Conservation (phyloP, 1,284 basidiomycete species). For the Boletus calvinii region DNA sequence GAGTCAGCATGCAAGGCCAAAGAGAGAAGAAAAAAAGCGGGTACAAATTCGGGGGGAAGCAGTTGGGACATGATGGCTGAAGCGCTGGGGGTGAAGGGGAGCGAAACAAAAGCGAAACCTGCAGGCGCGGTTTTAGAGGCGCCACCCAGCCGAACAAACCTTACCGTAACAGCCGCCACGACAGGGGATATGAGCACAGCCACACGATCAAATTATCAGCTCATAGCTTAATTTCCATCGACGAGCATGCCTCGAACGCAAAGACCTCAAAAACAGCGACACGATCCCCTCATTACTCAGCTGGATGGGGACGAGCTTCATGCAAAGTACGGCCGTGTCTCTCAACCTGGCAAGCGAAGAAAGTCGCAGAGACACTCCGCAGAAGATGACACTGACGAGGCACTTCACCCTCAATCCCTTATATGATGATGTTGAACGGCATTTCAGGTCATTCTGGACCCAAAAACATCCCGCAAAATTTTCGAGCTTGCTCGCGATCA, state of each 20-base stretch:
- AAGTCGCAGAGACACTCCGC: conserved; percentile 53
- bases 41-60: conserved; percentile 23
- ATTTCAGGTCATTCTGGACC: conserved; percentile 72
- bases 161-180: too few species aligned
- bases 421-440: conserved; percentile 1
- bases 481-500: conserved; percentile 92
- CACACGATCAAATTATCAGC: conserved; percentile 4
- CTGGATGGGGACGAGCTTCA: conserved; percentile 73
- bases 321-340: conserved; percentile 76
- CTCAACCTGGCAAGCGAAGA: conserved; percentile 70
- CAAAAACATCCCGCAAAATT: conserved; percentile 86
- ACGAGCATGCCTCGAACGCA: conserved; percentile 60
- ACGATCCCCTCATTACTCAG: conserved; percentile 84
- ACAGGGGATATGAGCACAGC: conserved; percentile 15
- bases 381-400: conserved; percentile 51
- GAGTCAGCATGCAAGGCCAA: conserved; percentile 11
- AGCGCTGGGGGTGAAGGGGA: not conserved
- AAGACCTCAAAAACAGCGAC: conserved; percentile 60
- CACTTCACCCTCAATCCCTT: conserved; percentile 25
- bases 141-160: too few species aligned
- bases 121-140: not conserved
- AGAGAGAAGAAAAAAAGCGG: not conserved
- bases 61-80: conserved; percentile 22
- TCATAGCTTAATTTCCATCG: not conserved
- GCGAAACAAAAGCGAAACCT: not conserved